These are phyloP conservation scores for Penicillium taxi DNA, from an alignment of 495 filamentous ascomycete species.

Conservation along the genomic window DNA sequence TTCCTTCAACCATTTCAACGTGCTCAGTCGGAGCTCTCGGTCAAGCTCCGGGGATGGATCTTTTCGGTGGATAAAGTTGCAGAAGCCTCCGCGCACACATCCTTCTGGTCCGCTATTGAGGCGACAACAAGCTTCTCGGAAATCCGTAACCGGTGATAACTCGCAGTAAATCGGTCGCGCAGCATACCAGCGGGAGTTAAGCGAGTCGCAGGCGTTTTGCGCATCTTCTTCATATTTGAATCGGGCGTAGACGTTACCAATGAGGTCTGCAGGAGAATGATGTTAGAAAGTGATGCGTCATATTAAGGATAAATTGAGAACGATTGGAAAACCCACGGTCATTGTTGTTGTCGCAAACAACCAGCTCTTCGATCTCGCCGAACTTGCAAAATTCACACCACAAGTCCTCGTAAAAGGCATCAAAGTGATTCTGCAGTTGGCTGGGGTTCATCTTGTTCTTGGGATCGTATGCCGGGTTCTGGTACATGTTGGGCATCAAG, in stretches of 20 bases:
- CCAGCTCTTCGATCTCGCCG: conserved; percentile 81
- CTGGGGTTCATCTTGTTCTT: conserved; percentile 92
- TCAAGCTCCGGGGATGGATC: conserved; percentile 85
- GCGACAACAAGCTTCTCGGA: conserved; percentile 94
- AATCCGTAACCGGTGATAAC: conserved; percentile 92
- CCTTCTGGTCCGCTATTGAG: conserved; percentile 92
- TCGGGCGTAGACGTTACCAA: conserved; percentile 98
- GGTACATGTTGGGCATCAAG: conserved; percentile 96
- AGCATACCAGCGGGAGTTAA: conserved; percentile 95
- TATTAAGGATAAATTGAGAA: neutral
- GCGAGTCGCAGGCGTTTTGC: conserved; percentile 83
- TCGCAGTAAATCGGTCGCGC: conserved; percentile 98
- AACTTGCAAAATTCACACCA: conserved; percentile 99
- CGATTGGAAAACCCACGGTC: conserved; percentile 59
- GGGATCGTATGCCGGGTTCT: conserved; percentile 95
- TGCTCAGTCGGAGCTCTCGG: conserved; percentile 72
- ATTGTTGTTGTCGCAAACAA: conserved; percentile 93
- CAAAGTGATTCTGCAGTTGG: conserved; percentile 97
- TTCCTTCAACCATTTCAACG: conserved; percentile 92
- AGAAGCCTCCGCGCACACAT: conserved; percentile 93
- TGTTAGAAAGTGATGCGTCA: conserved; percentile 12
- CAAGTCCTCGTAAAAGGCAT: conserved; percentile 99
- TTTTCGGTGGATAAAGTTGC: conserved; percentile 98
- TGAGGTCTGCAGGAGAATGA: conserved; percentile 55
- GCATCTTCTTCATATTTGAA: conserved; percentile 99